phyloP scores from a whole-genome alignment of 2,329 filamentous ascomycete species.

The Penicillium psychrosexuale region DNA sequence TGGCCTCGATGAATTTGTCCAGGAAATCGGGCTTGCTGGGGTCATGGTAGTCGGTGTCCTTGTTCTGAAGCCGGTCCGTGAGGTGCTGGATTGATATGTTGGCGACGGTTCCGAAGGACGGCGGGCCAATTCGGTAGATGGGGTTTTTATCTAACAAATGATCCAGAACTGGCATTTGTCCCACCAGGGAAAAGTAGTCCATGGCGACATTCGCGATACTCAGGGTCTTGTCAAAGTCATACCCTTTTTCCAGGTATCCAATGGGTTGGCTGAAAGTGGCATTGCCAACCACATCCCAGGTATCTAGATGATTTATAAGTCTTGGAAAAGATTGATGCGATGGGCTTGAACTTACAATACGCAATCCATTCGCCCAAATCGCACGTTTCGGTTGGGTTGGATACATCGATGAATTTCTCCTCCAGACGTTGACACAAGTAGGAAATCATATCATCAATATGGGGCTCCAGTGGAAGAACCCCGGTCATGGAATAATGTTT shows the following conservation, averaged over 20 bases:
- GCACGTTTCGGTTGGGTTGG: constrained; percentile 26
- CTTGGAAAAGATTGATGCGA: background rate
- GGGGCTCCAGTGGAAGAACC: constrained; percentile 24
- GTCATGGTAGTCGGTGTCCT: constrained; percentile 11
- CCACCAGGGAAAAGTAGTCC: constrained; percentile 25
- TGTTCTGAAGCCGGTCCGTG: constrained; percentile 13
- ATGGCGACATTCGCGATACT: constrained; percentile 17
- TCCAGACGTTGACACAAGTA: constrained; percentile 34
- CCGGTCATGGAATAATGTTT: constrained; percentile 35
- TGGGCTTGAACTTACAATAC: constrained; percentile 34
- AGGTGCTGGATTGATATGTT: constrained; percentile 21
- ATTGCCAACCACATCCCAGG: constrained; percentile 28
- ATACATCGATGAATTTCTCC: constrained; percentile 30
- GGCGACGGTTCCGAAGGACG: constrained; percentile 18
- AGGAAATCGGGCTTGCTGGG: constrained; percentile 34
- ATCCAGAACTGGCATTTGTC: constrained; percentile 26
- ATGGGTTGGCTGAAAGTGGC: constrained; percentile 27
- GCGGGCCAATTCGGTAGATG: constrained; percentile 21
- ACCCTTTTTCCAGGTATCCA: constrained; percentile 27
- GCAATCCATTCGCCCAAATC: constrained; percentile 44
- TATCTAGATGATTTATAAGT: constrained; percentile 6
- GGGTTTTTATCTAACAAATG: constrained; percentile 29
- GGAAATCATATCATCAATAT: constrained; percentile 31
- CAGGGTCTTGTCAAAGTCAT: constrained; percentile 24
- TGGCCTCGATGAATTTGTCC: constrained; percentile 42